Evolutionary conservation across 2,329 filamentous ascomycete species (phyloP), one percentile per base, ranked within the genome.

Genomic region (Ramularia endophylla): DNA sequence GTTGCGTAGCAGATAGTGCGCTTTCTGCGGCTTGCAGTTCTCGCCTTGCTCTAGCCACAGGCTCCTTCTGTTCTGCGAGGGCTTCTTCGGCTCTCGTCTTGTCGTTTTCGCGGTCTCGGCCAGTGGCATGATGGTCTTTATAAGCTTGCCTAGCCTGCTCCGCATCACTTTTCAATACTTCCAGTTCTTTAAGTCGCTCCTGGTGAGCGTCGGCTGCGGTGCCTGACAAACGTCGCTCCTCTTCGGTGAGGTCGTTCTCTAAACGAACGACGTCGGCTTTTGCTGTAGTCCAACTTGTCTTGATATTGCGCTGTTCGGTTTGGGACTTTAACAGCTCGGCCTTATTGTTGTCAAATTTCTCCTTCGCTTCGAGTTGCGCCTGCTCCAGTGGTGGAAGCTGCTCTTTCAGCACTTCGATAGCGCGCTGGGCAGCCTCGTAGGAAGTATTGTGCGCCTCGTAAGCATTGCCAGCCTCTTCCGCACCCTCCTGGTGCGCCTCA

Each of bases 131-230:
- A 50, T 76, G 71, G 9, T 64, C 58, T 7, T 68, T 49, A n/a
- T 67, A 63, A 3, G 28, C 41, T 33, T 55, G 52, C 42, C 63
- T 65, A 4, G 77, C 72, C 25, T 71, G 63, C 20, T 66, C 59
- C 5, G 70, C 67, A 34, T 64, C 63, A 17, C 71, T 58, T 53
- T 80, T 76, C 22, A 56, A 44, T 27, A 55, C 44, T 3, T 56
- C 54, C 3, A 84, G 69, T 54, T 82, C 73, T 13, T 68, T 66
- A 27, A 77, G 64, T 55, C 80, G 86, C 48, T 73, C 69, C 7
- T 76, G 70, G 55, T 85, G 78, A 17, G 77, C 77, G 18, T 83
- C 84, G 27, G 87, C 86, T 52, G 84, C 82, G 2, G 78, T 74
- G 38, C 62, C 63, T 12, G 61, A 61, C 28, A 95, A 71, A 3